Evolutionary conservation across 805 yeast species (phyloP).

Genomic region (Saccharomyces jurei): DNA sequence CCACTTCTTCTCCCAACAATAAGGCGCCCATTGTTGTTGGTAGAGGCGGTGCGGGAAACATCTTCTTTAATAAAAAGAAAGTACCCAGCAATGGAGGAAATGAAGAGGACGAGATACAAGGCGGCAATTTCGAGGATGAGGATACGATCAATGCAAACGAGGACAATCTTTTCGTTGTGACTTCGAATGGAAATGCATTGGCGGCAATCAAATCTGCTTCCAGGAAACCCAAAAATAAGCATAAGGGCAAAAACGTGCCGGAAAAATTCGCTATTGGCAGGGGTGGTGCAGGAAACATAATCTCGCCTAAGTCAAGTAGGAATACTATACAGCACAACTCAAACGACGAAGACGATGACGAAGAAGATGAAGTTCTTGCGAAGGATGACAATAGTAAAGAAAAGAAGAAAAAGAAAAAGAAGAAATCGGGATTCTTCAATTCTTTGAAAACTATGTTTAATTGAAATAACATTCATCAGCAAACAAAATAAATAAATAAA

Average conservation of each 20-base stretch:
- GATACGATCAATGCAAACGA: background rate
- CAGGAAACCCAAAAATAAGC: background rate
- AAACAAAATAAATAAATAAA: conserved; percentile 1
- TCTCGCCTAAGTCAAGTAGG: conserved; percentile 9
- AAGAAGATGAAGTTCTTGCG: background rate
- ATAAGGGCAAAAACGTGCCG: background rate
- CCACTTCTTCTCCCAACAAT: background rate
- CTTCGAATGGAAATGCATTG: background rate
- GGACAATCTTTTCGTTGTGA: background rate
- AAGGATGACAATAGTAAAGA: background rate
- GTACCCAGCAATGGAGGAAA: background rate
- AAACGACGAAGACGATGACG: background rate
- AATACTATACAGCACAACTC: background rate
- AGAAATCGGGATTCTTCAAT: conserved; percentile 4
- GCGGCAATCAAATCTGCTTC: background rate
- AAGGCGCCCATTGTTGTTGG: conserved; percentile 21
- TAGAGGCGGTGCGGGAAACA: conserved; percentile 32
- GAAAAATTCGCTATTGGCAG: conserved; percentile 23
- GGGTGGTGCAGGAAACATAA: conserved; percentile 32
- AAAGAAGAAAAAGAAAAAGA: conserved; percentile 2
- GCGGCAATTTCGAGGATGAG: background rate
- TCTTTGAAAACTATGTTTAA: conserved; percentile 6
- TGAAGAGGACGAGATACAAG: background rate
- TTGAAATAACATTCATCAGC: background rate
- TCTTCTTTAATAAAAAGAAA: conserved; percentile 13